Conservation (phyloP, 805 yeast species). For the Metschnikowia baotianmanensis region DNA sequence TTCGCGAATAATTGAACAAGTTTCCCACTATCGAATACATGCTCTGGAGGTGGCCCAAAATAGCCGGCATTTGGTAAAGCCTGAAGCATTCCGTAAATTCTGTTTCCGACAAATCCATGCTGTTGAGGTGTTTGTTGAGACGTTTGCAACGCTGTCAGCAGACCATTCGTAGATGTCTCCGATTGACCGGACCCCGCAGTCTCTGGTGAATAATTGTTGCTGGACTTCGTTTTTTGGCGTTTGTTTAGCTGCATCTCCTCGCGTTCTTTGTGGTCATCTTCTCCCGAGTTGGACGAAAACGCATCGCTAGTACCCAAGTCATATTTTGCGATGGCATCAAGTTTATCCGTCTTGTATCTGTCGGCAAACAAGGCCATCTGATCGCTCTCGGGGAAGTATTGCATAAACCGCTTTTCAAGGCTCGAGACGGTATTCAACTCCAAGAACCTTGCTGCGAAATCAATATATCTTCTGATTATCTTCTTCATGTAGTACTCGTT, state of each 20-base stretch:
- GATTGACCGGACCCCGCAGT: conserved; percentile 3
- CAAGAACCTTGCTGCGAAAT: conserved; percentile 68
- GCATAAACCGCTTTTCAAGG: conserved; percentile 64
- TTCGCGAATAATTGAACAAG: conserved; percentile 43
- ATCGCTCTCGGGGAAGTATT: conserved; percentile 62
- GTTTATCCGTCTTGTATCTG: conserved; percentile 36
- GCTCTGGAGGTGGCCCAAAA: conserved; percentile 46
- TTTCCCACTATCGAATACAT: conserved; percentile 53
- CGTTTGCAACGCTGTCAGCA: conserved; percentile 4
- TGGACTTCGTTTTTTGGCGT: conserved; percentile 17
- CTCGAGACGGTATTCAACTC: conserved; percentile 64
- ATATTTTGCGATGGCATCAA: conserved; percentile 36
- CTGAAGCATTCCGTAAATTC: conserved; percentile 46
- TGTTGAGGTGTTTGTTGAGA: conserved; percentile 10
- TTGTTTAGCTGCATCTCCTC: conserved; percentile 10
- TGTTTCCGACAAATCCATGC: conserved; percentile 33
- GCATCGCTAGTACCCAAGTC: conserved; percentile 30
- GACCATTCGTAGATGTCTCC: neutral
- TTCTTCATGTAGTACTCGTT: conserved; percentile 29
- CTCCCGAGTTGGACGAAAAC: conserved; percentile 9
- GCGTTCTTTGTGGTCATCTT: conserved; percentile 15
- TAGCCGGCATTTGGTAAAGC: conserved; percentile 60
- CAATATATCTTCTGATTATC: conserved; percentile 49
- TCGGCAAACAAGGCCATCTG: conserved; percentile 36
- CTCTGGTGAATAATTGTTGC: conserved; percentile 14